Evolutionary conservation across 108 stramenopile genomes (phyloP), one percentile per base, ranked within the genome.

Genomic region (Cyclostephanos tholiformis): DNA sequence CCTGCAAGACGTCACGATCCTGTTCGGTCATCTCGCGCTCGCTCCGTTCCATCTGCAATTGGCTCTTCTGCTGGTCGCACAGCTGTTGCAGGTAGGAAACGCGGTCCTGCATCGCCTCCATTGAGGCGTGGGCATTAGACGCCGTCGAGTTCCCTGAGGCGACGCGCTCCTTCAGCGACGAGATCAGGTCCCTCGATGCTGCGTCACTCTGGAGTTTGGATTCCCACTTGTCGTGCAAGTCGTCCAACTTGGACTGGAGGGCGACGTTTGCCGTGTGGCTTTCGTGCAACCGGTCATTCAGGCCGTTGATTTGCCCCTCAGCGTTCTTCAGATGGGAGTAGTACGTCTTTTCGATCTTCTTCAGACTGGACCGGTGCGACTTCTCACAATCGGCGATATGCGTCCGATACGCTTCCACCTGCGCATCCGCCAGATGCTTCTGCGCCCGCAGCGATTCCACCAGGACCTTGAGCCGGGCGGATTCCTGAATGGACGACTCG

Each of bases 1-100:
- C 52, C 50, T 67, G 65, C 44, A 72, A 58, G 53, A 73, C 61
- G 29, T 80, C 79, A 29, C 79, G 71, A 57, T 80, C 72, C 52
- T 63, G 23, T 35, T 68, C 71, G 3, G 68, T 57, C 79, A 67
- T 72, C 53, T 56, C 63, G n/a, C 79, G 62, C 48, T 80, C 79
- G 39, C 43, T 63, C 20, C 72, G 59, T 60, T 72, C 72, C 12
- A 61, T 59, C 14, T 72, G 52, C 4, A 80, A 27, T 27, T 63
- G 46, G 60, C 68, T 63, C 52, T 68, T 30, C 51, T 71, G 66
- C 66, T 71, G 43, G 17, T 80, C 66, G 27, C 58, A 63, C 17
- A 73, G 39, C 19, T 17, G 35, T 52, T 80, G 67, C 41, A 80
- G 57, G 44, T 80, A 67, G 44, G 67, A 3, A 16, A 80, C 53